Conservation (phyloP, 1,139 yeast genomes). For the Pichia sp. region DNA sequence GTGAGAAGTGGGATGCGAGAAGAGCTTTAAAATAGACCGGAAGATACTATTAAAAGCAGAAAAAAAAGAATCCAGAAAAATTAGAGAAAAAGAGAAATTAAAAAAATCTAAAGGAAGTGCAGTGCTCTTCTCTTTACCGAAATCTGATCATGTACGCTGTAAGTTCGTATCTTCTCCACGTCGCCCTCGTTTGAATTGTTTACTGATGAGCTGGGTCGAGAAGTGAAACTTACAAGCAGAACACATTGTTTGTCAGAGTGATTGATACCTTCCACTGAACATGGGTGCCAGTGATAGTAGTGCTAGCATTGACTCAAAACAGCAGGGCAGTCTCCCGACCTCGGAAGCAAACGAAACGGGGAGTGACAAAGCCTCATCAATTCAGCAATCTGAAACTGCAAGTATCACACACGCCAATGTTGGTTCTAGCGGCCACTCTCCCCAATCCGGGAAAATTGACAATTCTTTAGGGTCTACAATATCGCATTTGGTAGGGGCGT, state of each 20-base stretch:
- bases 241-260: not conserved
- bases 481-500: conserved; percentile 12
- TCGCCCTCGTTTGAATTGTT: not conserved
- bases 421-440: not conserved
- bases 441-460: not conserved
- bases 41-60: too few species aligned
- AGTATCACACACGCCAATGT: not conserved
- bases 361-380: not conserved
- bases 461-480: conserved; percentile 9
- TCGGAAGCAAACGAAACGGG: not conserved
- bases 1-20: not conserved
- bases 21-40: not conserved
- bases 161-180: not conserved
- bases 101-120: not conserved
- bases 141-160: not conserved
- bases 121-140: not conserved
- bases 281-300: not conserved
- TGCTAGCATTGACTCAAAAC: not conserved
- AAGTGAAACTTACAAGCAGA: not conserved
- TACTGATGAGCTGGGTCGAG: not conserved
- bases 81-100: not conserved
- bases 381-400: not conserved
- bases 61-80: not conserved
- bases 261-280: not conserved
- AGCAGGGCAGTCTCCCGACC: not conserved